Percentiles rank a stretch among this genome's conserved stretches.
Conservation (phyloP, 2,329 filamentous ascomycete species). For the Domatiomyces catenatus region DNA sequence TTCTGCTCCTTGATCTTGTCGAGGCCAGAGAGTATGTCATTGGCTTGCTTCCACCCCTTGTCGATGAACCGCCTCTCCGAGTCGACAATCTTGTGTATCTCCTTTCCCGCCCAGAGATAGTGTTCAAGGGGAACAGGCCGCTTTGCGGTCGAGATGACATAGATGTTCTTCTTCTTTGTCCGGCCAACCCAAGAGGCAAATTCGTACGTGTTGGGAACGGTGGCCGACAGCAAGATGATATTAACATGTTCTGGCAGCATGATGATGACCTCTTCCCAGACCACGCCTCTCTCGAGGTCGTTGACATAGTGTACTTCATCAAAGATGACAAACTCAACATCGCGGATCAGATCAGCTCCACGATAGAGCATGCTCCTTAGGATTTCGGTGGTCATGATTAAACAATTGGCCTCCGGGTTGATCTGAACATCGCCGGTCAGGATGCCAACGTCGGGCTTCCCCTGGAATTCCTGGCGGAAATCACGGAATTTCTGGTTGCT, state of each 20-base stretch:
- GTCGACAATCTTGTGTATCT: conserved; percentile 87
- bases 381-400: conserved; percentile 99
- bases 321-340: conserved; percentile 97
- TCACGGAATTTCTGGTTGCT: conserved; percentile 99
- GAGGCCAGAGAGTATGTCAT: conserved; percentile 62
- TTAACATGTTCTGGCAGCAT: conserved; percentile 97
- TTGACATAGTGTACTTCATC: conserved; percentile 99
- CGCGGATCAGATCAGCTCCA: conserved; percentile 85
- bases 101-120: conserved; percentile 87
- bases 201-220: conserved; percentile 92
- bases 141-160: conserved; percentile 95
- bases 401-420: conserved; percentile 87
- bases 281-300: conserved; percentile 84
- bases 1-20: conserved; percentile 54
- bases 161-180: conserved; percentile 97
- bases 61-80: conserved; percentile 83
- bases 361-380: conserved; percentile 94
- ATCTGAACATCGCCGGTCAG: conserved; percentile 97
- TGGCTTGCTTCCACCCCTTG: conserved; percentile 87
- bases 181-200: conserved; percentile 97
- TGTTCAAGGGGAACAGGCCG: conserved; percentile 89
- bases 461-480: conserved; percentile 71
- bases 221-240: conserved; percentile 84
- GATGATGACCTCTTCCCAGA: conserved; percentile 99
- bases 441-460: conserved; percentile 63